Conservation (phyloP, 768 basidiomycete genomes). For the Gelatoporia subvermispora region DNA sequence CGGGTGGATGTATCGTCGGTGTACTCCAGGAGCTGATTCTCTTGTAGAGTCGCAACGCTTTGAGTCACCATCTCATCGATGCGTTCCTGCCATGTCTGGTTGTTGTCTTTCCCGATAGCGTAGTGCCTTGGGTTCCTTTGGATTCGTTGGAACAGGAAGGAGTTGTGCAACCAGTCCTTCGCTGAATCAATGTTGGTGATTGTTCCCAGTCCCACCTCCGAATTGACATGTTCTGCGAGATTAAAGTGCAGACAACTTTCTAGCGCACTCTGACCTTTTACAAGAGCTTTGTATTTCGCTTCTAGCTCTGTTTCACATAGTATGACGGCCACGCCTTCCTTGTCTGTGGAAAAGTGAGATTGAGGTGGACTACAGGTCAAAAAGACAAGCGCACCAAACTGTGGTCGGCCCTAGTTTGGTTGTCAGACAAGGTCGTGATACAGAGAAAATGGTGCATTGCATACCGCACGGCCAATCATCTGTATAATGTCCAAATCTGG, state of each 20-base stretch:
- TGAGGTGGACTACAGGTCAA: neutral
- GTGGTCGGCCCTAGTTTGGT: constrained; percentile 67
- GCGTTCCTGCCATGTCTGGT: constrained; percentile 64
- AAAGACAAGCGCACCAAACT: constrained; percentile 56
- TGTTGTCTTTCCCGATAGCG: constrained; percentile 48
- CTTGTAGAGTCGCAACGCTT: constrained; percentile 54
- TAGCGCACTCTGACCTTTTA: constrained; percentile 68
- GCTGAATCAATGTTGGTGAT: constrained; percentile 68
- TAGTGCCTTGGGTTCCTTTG: constrained; percentile 81
- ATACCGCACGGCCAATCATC: constrained; percentile 92
- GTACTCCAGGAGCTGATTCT: constrained; percentile 55
- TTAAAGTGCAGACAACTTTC: constrained; percentile 84
- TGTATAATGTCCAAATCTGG: constrained; percentile 91
- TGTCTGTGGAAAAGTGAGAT: constrained; percentile 42
- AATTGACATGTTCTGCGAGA: constrained; percentile 88
- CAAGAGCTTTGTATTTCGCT: constrained; percentile 63
- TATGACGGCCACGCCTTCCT: constrained; percentile 78
- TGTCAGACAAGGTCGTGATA: neutral
- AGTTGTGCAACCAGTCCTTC: constrained; percentile 75
- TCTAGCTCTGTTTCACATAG: constrained; percentile 73
- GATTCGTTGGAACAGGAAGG: constrained; percentile 86
- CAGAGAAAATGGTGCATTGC: constrained; percentile 15
- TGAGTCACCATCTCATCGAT: constrained; percentile 71
- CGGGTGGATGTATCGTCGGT: constrained; percentile 31
- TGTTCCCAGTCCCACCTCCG: constrained; percentile 85